Percentiles rank a stretch among this genome's conserved stretches.
Conservation (phyloP, 345 rosid species). For the Salix purpurea region DNA sequence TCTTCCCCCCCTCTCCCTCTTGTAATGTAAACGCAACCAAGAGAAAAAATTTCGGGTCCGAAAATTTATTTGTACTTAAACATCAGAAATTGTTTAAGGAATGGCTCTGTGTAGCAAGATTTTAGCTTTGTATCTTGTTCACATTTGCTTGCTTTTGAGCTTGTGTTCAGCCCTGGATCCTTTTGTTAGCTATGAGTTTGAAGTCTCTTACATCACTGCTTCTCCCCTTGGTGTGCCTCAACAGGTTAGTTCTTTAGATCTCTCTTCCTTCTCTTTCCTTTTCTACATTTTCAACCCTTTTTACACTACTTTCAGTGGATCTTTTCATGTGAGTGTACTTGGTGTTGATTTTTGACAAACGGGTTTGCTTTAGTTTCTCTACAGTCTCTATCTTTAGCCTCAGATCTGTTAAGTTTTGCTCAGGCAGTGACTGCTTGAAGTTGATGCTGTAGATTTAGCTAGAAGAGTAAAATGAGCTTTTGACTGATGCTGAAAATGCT, state of each 20-base stretch:
- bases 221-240: constrained; percentile 96
- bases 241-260: constrained; percentile 56
- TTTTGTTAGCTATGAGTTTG: constrained; percentile 54
- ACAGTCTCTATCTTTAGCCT: constrained; percentile 39
- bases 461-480: constrained; percentile 6
- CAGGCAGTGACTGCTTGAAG: background rate
- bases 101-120: constrained; percentile 52
- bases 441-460: constrained; percentile 12
- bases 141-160: constrained; percentile 42
- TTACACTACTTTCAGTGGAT: constrained; percentile 3
- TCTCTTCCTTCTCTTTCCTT: constrained; percentile 12
- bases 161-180: constrained; percentile 75
- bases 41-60: constrained; percentile 11
- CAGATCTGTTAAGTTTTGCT: constrained; percentile 42
- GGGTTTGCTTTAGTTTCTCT: constrained; percentile 22
- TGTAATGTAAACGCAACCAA: constrained; percentile 36
- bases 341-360: constrained; percentile 7
- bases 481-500: constrained; percentile 6
- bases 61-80: constrained; percentile 3
- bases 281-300: background rate
- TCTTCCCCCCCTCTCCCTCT: constrained; percentile 9
- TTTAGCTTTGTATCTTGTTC: constrained; percentile 46
- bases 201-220: constrained; percentile 88
- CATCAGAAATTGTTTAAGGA: background rate
- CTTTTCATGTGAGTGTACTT: constrained; percentile 22